Evolutionary conservation across 2,329 filamentous ascomycete species (phyloP).

Genomic region (Ceratocystis smalleyi): DNA sequence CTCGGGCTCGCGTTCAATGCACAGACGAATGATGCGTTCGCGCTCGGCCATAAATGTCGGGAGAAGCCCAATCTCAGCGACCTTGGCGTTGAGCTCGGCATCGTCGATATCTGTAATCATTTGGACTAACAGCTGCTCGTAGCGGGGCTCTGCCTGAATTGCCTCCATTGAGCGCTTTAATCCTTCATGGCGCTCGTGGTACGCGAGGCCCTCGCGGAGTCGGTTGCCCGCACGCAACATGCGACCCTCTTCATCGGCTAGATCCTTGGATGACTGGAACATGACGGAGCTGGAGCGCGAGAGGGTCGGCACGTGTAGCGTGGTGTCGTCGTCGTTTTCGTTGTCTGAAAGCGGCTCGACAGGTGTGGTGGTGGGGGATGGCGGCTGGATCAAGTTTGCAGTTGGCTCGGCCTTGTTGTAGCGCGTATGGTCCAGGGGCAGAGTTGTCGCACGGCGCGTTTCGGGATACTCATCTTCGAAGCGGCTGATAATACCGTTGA

Average conservation of each 20-base stretch:
- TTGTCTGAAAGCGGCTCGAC: conserved; percentile 25
- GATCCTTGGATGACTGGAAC: conserved; percentile 34
- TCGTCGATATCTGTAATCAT: conserved; percentile 49
- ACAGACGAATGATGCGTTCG: conserved; percentile 32
- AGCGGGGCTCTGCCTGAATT: conserved; percentile 35
- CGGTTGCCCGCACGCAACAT: conserved; percentile 40
- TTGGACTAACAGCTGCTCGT: conserved; percentile 39
- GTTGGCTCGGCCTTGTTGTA: conserved; percentile 8
- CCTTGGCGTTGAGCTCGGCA: conserved; percentile 37
- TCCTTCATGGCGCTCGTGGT: conserved; percentile 36
- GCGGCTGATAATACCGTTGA: conserved; percentile 80
- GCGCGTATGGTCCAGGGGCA: background rate
- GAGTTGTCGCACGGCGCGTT: conserved; percentile 31
- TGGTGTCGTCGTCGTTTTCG: conserved; percentile 35
- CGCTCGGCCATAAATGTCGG: conserved; percentile 44
- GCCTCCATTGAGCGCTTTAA: conserved; percentile 34
- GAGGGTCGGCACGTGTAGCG: conserved; percentile 28
- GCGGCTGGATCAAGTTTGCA: conserved; percentile 18
- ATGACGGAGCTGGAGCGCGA: conserved; percentile 39
- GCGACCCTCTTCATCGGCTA: conserved; percentile 42
- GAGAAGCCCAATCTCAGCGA: conserved; percentile 43
- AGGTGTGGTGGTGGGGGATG: conserved; percentile 21
- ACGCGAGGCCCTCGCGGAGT: conserved; percentile 39
- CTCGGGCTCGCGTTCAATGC: conserved; percentile 48
- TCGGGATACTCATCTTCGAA: conserved; percentile 96